phyloP scores from a whole-genome alignment of 2,329 filamentous ascomycete genomes.

The Aspergillus thermomutatus region DNA sequence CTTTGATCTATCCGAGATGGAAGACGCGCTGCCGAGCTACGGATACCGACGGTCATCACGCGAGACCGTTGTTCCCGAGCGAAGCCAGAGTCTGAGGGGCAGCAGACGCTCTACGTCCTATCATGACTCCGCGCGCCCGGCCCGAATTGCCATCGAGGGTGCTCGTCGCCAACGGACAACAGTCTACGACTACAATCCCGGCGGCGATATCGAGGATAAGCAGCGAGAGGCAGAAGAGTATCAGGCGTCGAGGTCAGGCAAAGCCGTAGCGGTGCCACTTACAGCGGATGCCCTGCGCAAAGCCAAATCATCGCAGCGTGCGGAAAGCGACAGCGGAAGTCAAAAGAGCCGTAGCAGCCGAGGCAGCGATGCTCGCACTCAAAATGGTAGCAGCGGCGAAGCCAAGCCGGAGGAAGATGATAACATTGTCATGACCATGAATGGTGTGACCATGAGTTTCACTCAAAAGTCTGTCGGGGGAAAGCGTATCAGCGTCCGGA shows the following conservation, averaged over 20 bases:
- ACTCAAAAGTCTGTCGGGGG: slow-evolving; percentile 34
- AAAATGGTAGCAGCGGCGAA: slow-evolving; percentile 29
- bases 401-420: slow-evolving; percentile 35
- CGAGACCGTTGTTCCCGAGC: slow-evolving; percentile 31
- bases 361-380: slow-evolving; percentile 35
- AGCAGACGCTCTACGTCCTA: slow-evolving; percentile 29
- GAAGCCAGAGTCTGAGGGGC: slow-evolving; percentile 30
- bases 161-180: slow-evolving; percentile 32
- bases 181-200: slow-evolving; percentile 29
- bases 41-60: slow-evolving; percentile 29
- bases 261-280: slow-evolving; percentile 23
- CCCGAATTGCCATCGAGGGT: slow-evolving; percentile 33
- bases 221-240: slow-evolving; percentile 39
- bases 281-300: slow-evolving; percentile 35
- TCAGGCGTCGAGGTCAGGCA: slow-evolving; percentile 33
- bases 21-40: slow-evolving; percentile 30
- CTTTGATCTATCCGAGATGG: slow-evolving; percentile 35
- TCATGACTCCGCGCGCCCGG: slow-evolving; percentile 28
- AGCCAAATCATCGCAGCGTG: slow-evolving; percentile 26
- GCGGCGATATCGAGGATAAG: slow-evolving; percentile 34
- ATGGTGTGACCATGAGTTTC: slow-evolving; percentile 40
- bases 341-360: slow-evolving; percentile 43
- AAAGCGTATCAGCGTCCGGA: slow-evolving; percentile 38
- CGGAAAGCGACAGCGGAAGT: slow-evolving; percentile 39
- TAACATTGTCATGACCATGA: slow-evolving; percentile 38